Base-by-base conservation (phyloP, 768 basidiomycete genomes). In the Chiua virens region DNA sequence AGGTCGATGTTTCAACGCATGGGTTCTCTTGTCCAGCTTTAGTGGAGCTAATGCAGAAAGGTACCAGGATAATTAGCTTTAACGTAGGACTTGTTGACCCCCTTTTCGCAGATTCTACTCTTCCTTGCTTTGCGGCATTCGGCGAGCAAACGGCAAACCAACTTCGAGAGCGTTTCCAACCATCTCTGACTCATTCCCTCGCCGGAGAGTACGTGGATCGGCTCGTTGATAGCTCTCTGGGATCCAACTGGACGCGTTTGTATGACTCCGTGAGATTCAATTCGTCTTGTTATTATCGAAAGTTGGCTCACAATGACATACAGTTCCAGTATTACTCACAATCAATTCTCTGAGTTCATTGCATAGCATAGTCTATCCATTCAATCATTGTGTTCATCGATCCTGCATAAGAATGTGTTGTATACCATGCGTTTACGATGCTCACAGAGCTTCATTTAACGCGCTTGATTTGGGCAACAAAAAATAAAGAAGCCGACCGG, bases 11-110 rank as follows among this genome's bases (percentile, higher is more conserved):
- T 34, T 45, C 59, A 40, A 56, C 51, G 38, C 47, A 46, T 25
- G 44, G 9, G 18, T 1, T n/a, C 15, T 27, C 28, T 40, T n/a
- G 28, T 34, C 15, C 46, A 85, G 83, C 83, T 36, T 78, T 98
- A 60, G 94, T 98, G 35, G 97, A 98, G 66, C 75, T 98, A 47
- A 98, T 98, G 97, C 96, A 98, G 71, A 95, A 93, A 79, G 89
- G 92, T 87, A 60, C 47, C 13, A 23, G 23, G 8, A 71, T 52
- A 15, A 32, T 52, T 15, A 49, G 34, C 23, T 10, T 50, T 13
- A 0, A 10, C 32, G 30, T n/a, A 50, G 53, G 18, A 45, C 54
- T 27, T 23, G 18, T 47, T 52, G 23, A 42, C 49, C 21, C 35
- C 21, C 21, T 10, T 38, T 22, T 53, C 40, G 17, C 14, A 93